phyloP scores from a whole-genome alignment of 495 filamentous ascomycete genomes.

The Penicillium angulare region DNA sequence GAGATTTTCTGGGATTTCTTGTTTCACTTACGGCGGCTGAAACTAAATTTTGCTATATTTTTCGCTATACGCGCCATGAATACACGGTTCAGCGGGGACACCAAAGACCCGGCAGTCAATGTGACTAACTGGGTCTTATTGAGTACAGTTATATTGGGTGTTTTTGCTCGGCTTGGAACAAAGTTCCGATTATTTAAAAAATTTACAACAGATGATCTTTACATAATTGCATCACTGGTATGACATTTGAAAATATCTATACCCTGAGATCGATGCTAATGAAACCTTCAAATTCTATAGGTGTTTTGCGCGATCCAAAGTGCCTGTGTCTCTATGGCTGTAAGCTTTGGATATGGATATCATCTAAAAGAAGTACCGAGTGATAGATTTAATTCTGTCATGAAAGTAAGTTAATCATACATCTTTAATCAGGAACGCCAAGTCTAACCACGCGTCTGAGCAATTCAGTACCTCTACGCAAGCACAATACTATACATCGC shows the following conservation, averaged over 20 bases:
- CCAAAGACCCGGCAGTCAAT: slow-evolving; percentile 25
- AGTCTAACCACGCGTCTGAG: neutral
- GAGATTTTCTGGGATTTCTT: too few relatives aligned
- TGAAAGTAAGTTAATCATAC: slow-evolving; percentile 24
- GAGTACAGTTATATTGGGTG: slow-evolving; percentile 18
- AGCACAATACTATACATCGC: slow-evolving; percentile 22
- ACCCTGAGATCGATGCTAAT: neutral
- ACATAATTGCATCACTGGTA: slow-evolving; percentile 19
- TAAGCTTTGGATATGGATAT: slow-evolving; percentile 28
- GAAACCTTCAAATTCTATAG: slow-evolving; percentile 7
- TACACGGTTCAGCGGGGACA: slow-evolving; percentile 5
- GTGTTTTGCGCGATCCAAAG: slow-evolving; percentile 22
- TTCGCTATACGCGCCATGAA: neutral
- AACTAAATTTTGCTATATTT: neutral
- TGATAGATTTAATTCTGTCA: slow-evolving; percentile 16
- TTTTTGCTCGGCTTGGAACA: slow-evolving; percentile 23
- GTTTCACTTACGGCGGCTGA: too few relatives aligned
- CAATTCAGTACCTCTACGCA: slow-evolving; percentile 21
- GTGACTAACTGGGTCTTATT: slow-evolving; percentile 26
- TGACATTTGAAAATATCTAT: neutral
- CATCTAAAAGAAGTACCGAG: slow-evolving; percentile 16
- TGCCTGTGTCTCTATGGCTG: slow-evolving; percentile 24
- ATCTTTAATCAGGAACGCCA: neutral
- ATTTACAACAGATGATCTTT: slow-evolving; percentile 20
- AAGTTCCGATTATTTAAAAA: slow-evolving; percentile 25